Base-by-base conservation (phyloP, 257 asterid genomes). In the Fraxinus quadrangulata region DNA sequence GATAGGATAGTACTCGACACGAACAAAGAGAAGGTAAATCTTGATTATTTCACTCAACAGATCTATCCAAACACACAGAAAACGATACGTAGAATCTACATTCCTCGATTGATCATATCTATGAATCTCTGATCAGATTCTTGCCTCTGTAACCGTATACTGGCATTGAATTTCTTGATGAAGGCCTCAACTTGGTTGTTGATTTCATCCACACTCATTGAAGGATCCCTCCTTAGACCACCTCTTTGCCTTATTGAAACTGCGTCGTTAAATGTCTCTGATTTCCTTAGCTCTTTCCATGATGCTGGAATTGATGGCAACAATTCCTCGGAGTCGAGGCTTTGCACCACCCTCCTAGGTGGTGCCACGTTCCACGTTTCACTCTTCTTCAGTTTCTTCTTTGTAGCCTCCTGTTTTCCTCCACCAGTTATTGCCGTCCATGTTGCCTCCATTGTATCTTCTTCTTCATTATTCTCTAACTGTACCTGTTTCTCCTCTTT, bases 381-480 rank as follows among this genome's bases (percentile, higher is more conserved):
- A 51, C 92, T 79, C 77, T 87, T 87, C 54, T 76, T 86, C 5
- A 89, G 78, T 36, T 77, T 79, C 66, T 85, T 75, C 26, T 42
- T 76, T 37, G 63, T 73, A 9, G 82, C 26, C 67, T 73, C 59
- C 31, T 72, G 67, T 63, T 70, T 80, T 47, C 75, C 81, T 70
- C 80, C 90, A 49, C 73, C 90, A 0, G 70, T 85, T 28, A 92
- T 92, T 3, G 89, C 87, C 72, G 42, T 80, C 97, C 97, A 92
- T 1, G 91, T 86, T 10, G 91, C 91, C 77, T 87, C 97, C 83
- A 92, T 82, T 12, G 90, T 84, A 67, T 85, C 89, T 3, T 75
- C 85, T 33, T 82, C 76, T 0, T 12, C 70, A 37, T 45, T 40
- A 1, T 30, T 16, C 31, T 67, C 72, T 2, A 24, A 30, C 13